These are phyloP conservation scores for Gossypium raimondii DNA, from an alignment of 345 rosid species.

Conservation along the genomic window DNA sequence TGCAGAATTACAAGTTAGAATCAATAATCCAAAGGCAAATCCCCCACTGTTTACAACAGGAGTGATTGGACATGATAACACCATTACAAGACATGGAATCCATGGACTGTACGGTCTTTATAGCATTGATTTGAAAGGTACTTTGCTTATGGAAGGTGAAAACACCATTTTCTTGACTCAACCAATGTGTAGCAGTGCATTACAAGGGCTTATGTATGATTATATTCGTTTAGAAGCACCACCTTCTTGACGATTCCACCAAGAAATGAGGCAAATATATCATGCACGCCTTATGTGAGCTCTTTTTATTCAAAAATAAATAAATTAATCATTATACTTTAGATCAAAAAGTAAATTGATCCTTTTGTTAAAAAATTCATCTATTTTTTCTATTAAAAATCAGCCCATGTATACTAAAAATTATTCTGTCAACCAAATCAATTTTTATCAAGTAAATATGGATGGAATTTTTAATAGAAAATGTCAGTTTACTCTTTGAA, in stretches of 20 bases:
- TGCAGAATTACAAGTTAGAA: slow-evolving; percentile 47
- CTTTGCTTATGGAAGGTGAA: slow-evolving; percentile 33
- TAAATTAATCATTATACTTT: too few species aligned
- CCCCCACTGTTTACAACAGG: slow-evolving; percentile 51
- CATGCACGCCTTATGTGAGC: too few species aligned
- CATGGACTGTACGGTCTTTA: slow-evolving; percentile 57
- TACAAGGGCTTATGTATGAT: slow-evolving; percentile 61
- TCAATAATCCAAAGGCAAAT: slow-evolving; percentile 26
- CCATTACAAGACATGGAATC: slow-evolving; percentile 63
- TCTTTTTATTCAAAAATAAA: too few species aligned
- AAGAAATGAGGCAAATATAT: not conserved
- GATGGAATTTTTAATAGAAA: too few species aligned
- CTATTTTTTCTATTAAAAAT: too few species aligned
- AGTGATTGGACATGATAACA: slow-evolving; percentile 55
- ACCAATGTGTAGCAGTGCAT: slow-evolving; percentile 27
- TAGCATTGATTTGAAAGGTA: slow-evolving; percentile 31
- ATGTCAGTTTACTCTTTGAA: too few species aligned
- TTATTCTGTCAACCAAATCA: too few species aligned
- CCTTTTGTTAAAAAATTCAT: too few species aligned
- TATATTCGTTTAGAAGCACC: slow-evolving; percentile 58
- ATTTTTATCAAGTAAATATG: too few species aligned
- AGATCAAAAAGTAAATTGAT: too few species aligned
- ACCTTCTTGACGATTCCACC: not conserved
- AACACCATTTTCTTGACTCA: slow-evolving; percentile 52
- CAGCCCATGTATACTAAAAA: too few species aligned